Evolutionary conservation across 352 stramenopile species (phyloP), one percentile per base, ranked within the genome.

Genomic region (Peronospora tabacina): DNA sequence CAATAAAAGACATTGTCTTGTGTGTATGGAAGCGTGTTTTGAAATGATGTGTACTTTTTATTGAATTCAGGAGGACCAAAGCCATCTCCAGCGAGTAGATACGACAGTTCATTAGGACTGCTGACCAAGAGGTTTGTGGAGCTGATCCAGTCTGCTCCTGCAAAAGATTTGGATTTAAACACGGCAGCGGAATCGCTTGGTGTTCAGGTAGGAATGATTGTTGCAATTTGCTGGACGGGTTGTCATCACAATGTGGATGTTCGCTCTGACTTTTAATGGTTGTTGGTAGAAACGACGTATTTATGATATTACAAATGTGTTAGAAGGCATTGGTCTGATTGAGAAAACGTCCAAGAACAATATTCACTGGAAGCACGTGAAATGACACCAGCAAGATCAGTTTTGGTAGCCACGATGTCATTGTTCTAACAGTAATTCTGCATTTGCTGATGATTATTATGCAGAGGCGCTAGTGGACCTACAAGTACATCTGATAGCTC

Each of bases 291-390:
- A 98, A 73, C 84, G 95, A 44, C 87, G 95, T 9, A 98, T 99
- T 60, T 99, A 99, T 68, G 95, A 99, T 62, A 99, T 99, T 57
- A 98, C 95, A 12, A 99, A 99, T 70, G 95, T 98, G 29, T 66
- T 99, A 24, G 95, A 99, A 75, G 95, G 95, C 33, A 98, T 98
- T 38, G 93, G 93, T 7, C 73, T 99, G 16, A 97, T 99, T 63
- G 80, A 97, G 55, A 98, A 98, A n/a, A 95, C 87, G 33, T 96
- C 88, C 45, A 98, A 98, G 69, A 98, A 98, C 80, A 97, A 98
- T 55, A 97, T 98, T 63, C 87, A 96, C 52, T 98, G 95, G 95
- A 96, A 96, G 73, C 93, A 83, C 30, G 78, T 76, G 12, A 15
- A 26, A 12, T 36, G 8, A 19, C 30, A 9, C 11, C 10, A 12